Evolutionary conservation across 129 eudicot genomes (phyloP).

Genomic region (Flaveria brownii): DNA sequence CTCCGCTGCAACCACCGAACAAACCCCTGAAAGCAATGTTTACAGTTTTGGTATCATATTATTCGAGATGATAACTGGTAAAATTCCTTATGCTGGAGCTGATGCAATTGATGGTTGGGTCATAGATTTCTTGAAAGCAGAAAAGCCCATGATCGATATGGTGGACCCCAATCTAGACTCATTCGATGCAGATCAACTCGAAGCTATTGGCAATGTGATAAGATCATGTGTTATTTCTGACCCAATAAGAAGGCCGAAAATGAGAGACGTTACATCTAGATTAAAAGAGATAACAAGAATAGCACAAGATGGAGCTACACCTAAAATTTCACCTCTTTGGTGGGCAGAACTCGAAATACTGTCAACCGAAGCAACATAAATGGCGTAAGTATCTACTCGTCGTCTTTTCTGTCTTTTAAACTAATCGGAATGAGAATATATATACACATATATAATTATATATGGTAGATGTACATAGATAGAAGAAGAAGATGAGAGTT

Average conservation of each 20-base stretch:
- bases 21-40: constrained; percentile 59
- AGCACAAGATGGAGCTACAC: constrained; percentile 76
- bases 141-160: constrained; percentile 44
- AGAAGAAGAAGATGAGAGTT: constrained; percentile 36
- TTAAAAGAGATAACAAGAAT: constrained; percentile 77
- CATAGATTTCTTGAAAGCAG: constrained; percentile 57
- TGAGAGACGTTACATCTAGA: constrained; percentile 57
- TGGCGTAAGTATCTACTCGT: constrained; percentile 21
- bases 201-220: constrained; percentile 47
- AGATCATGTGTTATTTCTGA: constrained; percentile 53
- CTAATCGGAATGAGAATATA: constrained; percentile 16
- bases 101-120: constrained; percentile 73
- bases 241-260: constrained; percentile 50
- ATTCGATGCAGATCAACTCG: constrained; percentile 57
- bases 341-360: constrained; percentile 91
- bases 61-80: constrained; percentile 75
- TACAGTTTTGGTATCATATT: constrained; percentile 77
- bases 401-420: constrained; percentile 23
- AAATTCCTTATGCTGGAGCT: constrained; percentile 59
- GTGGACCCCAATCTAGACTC: constrained; percentile 69
- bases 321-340: constrained; percentile 90
- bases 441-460: constrained; percentile 10
- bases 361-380: constrained; percentile 59
- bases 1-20: constrained; percentile 33
- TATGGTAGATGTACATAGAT: constrained; percentile 44